Percentiles rank a stretch among this genome's conserved stretches.
These are phyloP conservation scores for Lactarius deliciosus DNA, from an alignment of 768 basidiomycete species.

Conservation along the genomic window DNA sequence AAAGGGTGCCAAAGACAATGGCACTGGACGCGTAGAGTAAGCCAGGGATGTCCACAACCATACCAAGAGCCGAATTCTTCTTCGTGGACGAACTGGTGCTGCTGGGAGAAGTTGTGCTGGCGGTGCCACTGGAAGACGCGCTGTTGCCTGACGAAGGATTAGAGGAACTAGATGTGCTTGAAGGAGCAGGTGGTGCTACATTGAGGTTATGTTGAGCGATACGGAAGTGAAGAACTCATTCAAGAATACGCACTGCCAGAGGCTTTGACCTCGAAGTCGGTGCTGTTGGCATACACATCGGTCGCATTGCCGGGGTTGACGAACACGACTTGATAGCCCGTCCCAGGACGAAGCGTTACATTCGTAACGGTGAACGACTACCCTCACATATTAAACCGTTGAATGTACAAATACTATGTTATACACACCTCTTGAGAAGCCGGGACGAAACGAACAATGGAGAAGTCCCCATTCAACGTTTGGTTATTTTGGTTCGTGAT, in stretches of 20 bases:
- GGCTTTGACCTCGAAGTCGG: constrained; percentile 39
- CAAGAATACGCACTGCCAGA: constrained; percentile 38
- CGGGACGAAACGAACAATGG: constrained; percentile 38
- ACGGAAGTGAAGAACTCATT: background rate
- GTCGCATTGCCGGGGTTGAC: constrained; percentile 37
- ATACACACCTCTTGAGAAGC: constrained; percentile 33
- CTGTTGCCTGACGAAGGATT: background rate
- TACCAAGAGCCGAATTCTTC: constrained; percentile 7
- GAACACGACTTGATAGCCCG: constrained; percentile 39
- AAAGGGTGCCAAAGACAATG: constrained; percentile 13
- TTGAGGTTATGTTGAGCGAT: background rate
- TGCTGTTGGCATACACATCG: constrained; percentile 37
- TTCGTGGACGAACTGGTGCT: constrained; percentile 11
- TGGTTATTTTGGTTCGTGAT: constrained; percentile 36
- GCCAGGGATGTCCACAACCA: background rate
- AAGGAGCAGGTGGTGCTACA: constrained; percentile 23
- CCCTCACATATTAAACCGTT: constrained; percentile 30
- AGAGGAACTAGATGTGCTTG: constrained; percentile 3
- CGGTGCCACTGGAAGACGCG: constrained; percentile 2
- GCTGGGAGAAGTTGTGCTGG: constrained; percentile 9
- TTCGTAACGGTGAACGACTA: constrained; percentile 35
- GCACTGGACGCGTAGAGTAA: constrained; percentile 17
- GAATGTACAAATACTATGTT: background rate
- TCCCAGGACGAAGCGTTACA: constrained; percentile 37
- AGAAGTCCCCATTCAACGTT: constrained; percentile 41